phyloP scores from a whole-genome alignment of 1,284 basidiomycete genomes.

The Sporisorium sorghi region DNA sequence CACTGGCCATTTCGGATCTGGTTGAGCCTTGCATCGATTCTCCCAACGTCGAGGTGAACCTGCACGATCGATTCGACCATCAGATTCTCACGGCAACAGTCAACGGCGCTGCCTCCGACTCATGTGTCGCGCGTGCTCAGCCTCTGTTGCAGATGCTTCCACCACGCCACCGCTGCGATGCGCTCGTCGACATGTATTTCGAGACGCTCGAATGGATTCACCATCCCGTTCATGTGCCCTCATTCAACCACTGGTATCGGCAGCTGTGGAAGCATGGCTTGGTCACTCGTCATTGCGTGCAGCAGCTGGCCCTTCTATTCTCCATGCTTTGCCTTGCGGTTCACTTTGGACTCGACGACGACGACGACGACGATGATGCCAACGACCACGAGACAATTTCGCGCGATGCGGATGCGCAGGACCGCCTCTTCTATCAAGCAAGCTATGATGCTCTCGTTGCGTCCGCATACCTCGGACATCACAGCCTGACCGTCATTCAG shows the following conservation, averaged over 20 bases:
- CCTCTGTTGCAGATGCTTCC: neutral
- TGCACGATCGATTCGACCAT: conserved; percentile 9
- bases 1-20: conserved; percentile 6
- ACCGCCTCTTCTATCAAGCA: conserved; percentile 7
- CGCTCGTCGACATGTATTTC: conserved; percentile 2
- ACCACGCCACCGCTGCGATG: conserved; percentile 3
- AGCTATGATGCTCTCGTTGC: conserved; percentile 8
- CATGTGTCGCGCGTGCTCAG: conserved; percentile 6
- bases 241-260: conserved; percentile 3
- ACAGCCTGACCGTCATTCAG: conserved; percentile 5
- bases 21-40: conserved; percentile 4
- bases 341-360: conserved; percentile 10
- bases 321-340: conserved; percentile 4
- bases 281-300: neutral
- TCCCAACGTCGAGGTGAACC: neutral
- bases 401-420: neutral
- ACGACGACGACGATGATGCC: neutral
- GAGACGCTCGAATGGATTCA: conserved; percentile 9
- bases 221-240: conserved; percentile 3
- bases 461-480: neutral
- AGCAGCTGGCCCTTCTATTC: conserved; percentile 4
- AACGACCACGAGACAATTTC: neutral
- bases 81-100: conserved; percentile 7
- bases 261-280: neutral
- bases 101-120: neutral